phyloP scores from a whole-genome alignment of 2,329 filamentous ascomycete genomes.

The Calonectria crousiana region DNA sequence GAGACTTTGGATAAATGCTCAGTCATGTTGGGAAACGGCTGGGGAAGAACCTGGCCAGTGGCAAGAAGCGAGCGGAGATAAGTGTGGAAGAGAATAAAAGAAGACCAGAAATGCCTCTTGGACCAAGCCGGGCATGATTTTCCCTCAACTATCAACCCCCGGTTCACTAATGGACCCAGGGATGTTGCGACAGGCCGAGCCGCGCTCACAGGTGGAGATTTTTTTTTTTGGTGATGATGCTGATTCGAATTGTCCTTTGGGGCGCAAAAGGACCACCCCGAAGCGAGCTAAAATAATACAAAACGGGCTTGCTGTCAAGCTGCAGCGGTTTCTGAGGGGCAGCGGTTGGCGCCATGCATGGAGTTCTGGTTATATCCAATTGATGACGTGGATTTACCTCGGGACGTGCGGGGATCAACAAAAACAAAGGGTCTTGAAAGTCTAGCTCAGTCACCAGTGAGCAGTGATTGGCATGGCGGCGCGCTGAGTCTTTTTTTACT shows the following conservation, averaged over 20 bases:
- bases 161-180: not conserved
- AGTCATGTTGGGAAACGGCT: slow-evolving; percentile 1
- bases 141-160: not conserved
- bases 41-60: slow-evolving; percentile 10
- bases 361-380: slow-evolving; percentile 8
- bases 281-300: not conserved
- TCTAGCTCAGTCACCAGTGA: not conserved
- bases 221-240: not conserved
- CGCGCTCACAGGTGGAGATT: not conserved
- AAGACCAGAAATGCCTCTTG: slow-evolving; percentile 12
- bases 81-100: not conserved
- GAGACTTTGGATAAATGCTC: not conserved
- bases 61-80: not conserved
- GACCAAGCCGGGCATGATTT: not conserved
- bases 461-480: not conserved
- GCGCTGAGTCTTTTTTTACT: not conserved
- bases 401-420: not conserved
- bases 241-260: too few species aligned
- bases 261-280: not conserved
- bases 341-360: not conserved
- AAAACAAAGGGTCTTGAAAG: not conserved
- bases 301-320: slow-evolving; percentile 3
- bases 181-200: not conserved
- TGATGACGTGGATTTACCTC: not conserved
- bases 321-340: not conserved